Evolutionary conservation across 139 green algal genomes (phyloP).

Genomic region (Mychonastes homosphaera): DNA sequence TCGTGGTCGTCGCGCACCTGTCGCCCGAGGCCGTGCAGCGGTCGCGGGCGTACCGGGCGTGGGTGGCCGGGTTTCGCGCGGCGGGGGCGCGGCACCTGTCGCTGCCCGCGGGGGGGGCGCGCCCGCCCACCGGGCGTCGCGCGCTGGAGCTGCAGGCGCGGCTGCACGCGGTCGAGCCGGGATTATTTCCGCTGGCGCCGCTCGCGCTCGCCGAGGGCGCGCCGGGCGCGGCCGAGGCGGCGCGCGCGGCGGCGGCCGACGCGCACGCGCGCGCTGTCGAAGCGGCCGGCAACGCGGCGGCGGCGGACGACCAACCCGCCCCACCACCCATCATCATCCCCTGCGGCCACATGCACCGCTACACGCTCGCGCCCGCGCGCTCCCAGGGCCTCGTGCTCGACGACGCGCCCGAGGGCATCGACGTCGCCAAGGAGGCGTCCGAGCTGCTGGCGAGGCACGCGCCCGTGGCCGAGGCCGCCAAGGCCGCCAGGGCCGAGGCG

Average conservation of each 20-base stretch:
- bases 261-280: background rate
- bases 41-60: conserved; percentile 25
- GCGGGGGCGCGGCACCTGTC: conserved; percentile 32
- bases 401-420: background rate
- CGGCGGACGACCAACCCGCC: too few species aligned
- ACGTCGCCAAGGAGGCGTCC: background rate
- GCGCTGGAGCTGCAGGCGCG: conserved; percentile 45
- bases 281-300: background rate
- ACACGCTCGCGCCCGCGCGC: background rate
- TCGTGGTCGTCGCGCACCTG: conserved; percentile 48
- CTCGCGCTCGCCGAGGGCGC: background rate
- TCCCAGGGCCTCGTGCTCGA: background rate
- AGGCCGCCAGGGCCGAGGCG: background rate
- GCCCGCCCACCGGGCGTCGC: background rate
- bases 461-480: background rate
- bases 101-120: conserved; percentile 7
- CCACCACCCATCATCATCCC: too few species aligned
- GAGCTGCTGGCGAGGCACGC: background rate
- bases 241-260: background rate
- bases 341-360: too few species aligned
- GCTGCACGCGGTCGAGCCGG: conserved; percentile 55
- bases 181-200: conserved; percentile 50
- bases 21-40: conserved; percentile 30
- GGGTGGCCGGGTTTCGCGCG: conserved; percentile 26
- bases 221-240: background rate